Base-by-base conservation (phyloP, 2,329 filamentous ascomycete genomes). In the Passalora sequoiae region DNA sequence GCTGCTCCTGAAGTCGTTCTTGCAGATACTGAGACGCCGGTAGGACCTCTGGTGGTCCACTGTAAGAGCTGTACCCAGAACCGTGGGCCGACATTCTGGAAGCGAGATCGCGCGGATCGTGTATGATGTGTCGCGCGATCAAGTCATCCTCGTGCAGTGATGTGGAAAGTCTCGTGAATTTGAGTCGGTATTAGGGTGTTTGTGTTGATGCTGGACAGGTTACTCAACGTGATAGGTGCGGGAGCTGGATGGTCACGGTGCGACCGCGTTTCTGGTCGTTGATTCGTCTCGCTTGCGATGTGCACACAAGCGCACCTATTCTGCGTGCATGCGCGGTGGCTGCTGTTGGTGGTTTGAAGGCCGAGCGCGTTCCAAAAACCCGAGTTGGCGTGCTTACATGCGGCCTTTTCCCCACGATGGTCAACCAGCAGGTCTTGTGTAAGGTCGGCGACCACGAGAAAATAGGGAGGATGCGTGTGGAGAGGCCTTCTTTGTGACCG, bases 21-120 rank as follows among this genome's bases (percentile, higher is more conserved):
- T 63, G 61, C 5, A 66, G 56, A 38, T 59, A 64, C 38, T 60
- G 58, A 7, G 59, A 61, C n/a, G 58, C 54, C 6, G 59, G 57
- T 16, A 59, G 50, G 42, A 55, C 51, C 45, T 54, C 51, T 36
- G 40, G 44, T 29, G 44, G 44, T 19, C 43, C 40, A 28, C 41
- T 43, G 38, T 48, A 43, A 17, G 50, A 47, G 22, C 50, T 50
- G 20, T 40, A 42, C 42, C 41, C 50, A 10, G 44, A 28, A 20
- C 43, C 37, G 32, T 44, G 41, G 22, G 33, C 27, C 29, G 50
- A 49, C 50, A 53, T 53, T 12, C 24, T 27, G 17, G 16, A 21
- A 29, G 38, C 30, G 28, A 28, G 32, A n/a, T 12, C 15, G 40
- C 28, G 27, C 25, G 30, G 30, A 33, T 19, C 16, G 28, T 21